These are phyloP conservation scores for Zea luxurians DNA, from an alignment of 176 grass and related monocot genomes.

Conservation along the genomic window DNA sequence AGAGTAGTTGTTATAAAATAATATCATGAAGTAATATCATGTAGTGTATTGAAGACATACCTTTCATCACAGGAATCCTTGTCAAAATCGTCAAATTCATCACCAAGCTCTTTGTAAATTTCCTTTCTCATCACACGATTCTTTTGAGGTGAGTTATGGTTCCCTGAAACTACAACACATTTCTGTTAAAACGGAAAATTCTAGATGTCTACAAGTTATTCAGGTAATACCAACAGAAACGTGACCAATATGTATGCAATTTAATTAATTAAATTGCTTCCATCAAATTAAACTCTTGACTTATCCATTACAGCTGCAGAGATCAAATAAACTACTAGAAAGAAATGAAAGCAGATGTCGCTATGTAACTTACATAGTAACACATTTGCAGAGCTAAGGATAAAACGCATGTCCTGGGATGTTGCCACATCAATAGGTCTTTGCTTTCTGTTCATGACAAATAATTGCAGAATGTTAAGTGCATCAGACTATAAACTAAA, in stretches of 20 bases:
- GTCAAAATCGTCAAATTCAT: constrained; percentile 37
- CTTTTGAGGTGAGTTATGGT: constrained; percentile 36
- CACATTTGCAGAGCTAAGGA: constrained; percentile 52
- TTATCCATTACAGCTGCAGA: neutral
- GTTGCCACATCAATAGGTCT: constrained; percentile 57
- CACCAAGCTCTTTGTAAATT: constrained; percentile 47
- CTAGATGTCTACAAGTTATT: neutral
- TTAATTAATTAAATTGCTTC: constrained; percentile 5
- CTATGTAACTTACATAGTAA: constrained; percentile 40
- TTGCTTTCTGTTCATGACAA: constrained; percentile 53
- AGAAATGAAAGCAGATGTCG: constrained; percentile 9
- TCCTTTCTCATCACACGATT: constrained; percentile 30
- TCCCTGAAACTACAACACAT: constrained; percentile 33
- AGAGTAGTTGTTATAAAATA: neutral
- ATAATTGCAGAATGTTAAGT: constrained; percentile 15
- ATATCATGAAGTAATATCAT: constrained; percentile 10
- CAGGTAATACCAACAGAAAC: constrained; percentile 19
- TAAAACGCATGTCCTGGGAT: constrained; percentile 61
- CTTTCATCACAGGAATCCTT: constrained; percentile 35
- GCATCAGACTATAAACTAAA: constrained; percentile 4
- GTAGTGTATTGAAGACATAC: constrained; percentile 23
- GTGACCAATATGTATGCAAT: constrained; percentile 21
- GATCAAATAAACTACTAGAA: constrained; percentile 22
- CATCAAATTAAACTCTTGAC: neutral
- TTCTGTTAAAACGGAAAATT: constrained; percentile 22